Evolutionary conservation across 192 early-diverging fungal species (phyloP), one percentile per base, ranked within the genome.

Genomic region (Geranomyces variabilis): DNA sequence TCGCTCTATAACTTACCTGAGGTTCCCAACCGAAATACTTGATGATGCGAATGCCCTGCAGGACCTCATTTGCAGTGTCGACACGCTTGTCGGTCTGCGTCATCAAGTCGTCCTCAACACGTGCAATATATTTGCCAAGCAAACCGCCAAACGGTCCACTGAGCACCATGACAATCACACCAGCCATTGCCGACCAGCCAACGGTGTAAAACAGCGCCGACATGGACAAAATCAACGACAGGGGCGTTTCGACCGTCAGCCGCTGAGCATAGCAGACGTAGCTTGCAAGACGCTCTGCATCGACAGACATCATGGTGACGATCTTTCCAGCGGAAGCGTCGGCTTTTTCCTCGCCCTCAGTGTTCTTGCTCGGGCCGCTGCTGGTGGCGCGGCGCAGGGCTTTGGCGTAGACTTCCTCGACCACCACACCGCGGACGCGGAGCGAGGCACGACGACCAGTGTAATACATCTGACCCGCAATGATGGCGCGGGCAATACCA

Each of bases 21-120:
- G 34, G 24, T 60, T 86, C 84, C 80, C 84, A 86, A n/a, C 75
- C 80, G 63, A 86, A 82, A 70, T 77, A 97, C 75, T 99, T 99
- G 64, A 99, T 89, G 17, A 97, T 92, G 28, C 93, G 85, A 47
- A 99, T 96, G 41, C 93, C 95, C 77, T 93, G 84, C 56, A 96
- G 80, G 69, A 94, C 83, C 78, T 98, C 94, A 60, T 93, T 96
- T 53, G 94, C 87, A 69, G 88, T 80, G 29, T 89, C 84, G 41
- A 96, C 81, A 19, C 95, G 89, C 72, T 92, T 79, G 70, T 93
- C 92, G 13, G 88, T 91, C 12, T 81, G 76, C 28, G 62, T 71
- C 71, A 91, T 85, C 26, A 87, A 56, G 9, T 82, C 74, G 15
- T 87, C 80, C 74, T 93, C 88, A 66, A 53, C 30, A 36, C 75